Conservation (phyloP, 129 eudicot genomes). For the Heracleum sosnowskyi region DNA sequence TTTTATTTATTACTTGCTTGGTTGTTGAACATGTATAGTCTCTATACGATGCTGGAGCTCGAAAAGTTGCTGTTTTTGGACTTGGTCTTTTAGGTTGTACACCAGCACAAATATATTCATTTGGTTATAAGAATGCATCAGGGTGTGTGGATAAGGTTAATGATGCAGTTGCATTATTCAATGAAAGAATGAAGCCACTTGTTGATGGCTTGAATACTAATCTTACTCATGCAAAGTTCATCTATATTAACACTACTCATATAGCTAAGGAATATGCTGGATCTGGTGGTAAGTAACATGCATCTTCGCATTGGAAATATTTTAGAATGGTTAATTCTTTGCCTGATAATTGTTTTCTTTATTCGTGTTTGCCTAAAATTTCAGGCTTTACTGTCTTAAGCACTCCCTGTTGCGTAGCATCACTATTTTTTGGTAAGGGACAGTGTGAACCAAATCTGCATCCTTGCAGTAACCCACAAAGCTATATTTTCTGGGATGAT, state of each 20-base stretch:
- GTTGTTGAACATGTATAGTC: conserved; percentile 13
- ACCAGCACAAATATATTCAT: conserved; percentile 15
- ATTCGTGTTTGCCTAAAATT: neutral
- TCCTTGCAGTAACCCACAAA: conserved; percentile 31
- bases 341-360: neutral
- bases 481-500: conserved; percentile 32
- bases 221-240: conserved; percentile 25
- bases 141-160: conserved; percentile 30
- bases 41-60: conserved; percentile 41
- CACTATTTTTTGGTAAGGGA: conserved; percentile 10
- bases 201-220: conserved; percentile 28
- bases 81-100: conserved; percentile 36
- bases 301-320: neutral
- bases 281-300: neutral
- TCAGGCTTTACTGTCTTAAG: neutral
- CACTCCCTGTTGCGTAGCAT: conserved; percentile 33
- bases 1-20: no score
- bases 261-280: conserved; percentile 13
- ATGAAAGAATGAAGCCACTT: conserved; percentile 23
- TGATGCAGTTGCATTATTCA: conserved; percentile 26
- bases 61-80: conserved; percentile 45
- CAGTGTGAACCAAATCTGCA: conserved; percentile 27
- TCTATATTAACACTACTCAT: conserved; percentile 16
- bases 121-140: conserved; percentile 11
- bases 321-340: neutral